These are phyloP conservation scores for Tricholoma terreum DNA, from an alignment of 768 basidiomycete genomes.

Conservation along the genomic window DNA sequence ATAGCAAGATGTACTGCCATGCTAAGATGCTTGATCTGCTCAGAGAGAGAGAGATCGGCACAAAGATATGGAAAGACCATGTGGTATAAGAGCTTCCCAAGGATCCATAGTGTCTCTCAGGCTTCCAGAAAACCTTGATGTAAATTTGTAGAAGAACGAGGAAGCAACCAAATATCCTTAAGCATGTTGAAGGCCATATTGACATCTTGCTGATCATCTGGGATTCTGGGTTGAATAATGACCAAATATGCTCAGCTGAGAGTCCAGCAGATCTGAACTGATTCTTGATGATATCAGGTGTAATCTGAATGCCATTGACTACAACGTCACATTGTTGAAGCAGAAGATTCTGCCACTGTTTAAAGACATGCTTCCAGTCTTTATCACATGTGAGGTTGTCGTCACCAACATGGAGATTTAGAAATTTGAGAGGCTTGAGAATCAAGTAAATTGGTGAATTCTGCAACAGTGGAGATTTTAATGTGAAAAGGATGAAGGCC, in stretches of 20 bases:
- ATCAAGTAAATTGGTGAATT: slow-evolving; percentile 19
- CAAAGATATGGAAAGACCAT: slow-evolving; percentile 30
- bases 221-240: slow-evolving; percentile 24
- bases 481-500: slow-evolving; percentile 22
- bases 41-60: slow-evolving; percentile 23
- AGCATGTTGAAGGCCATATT: slow-evolving; percentile 23
- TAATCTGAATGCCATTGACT: slow-evolving; percentile 24
- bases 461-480: slow-evolving; percentile 13
- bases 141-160: slow-evolving; percentile 1
- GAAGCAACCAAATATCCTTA: slow-evolving; percentile 24
- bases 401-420: slow-evolving; percentile 28
- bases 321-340: slow-evolving; percentile 22
- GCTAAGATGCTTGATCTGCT: slow-evolving; percentile 32
- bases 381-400: slow-evolving; percentile 34
- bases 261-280: slow-evolving; percentile 19
- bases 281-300: slow-evolving; percentile 13
- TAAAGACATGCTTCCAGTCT: slow-evolving; percentile 34
- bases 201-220: slow-evolving; percentile 28
- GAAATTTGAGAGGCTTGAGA: slow-evolving; percentile 16
- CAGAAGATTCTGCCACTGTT: slow-evolving; percentile 26
- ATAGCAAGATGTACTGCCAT: slow-evolving; percentile 25
- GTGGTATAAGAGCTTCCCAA: slow-evolving; percentile 27
- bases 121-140: slow-evolving; percentile 15
- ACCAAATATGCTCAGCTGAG: slow-evolving; percentile 7
- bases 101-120: slow-evolving; percentile 18